Percentiles rank a stretch among this genome's conserved stretches.
Conservation (phyloP, 2,329 filamentous ascomycete species). For the Mycosphaerella arachidis region DNA sequence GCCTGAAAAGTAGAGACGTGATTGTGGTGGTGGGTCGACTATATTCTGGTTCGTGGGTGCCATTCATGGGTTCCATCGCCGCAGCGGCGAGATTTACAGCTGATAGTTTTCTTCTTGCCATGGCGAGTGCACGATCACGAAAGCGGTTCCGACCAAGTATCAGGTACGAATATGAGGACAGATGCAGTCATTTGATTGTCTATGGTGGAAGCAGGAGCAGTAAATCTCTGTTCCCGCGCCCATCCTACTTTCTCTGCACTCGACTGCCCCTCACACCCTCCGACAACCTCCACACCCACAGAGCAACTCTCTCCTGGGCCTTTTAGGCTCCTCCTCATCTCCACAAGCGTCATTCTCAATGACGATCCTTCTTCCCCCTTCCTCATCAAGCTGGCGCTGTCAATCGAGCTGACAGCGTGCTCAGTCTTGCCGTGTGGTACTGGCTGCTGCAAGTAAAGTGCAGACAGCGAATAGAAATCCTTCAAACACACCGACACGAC, state of each 20-base stretch:
- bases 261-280: not conserved
- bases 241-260: not conserved
- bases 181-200: not conserved
- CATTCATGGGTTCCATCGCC: no score
- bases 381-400: not conserved
- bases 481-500: not conserved
- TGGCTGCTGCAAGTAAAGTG: not conserved
- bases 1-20: no score
- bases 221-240: not conserved
- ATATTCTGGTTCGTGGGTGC: no score
- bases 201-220: not conserved
- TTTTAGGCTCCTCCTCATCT: not conserved
- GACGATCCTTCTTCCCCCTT: not conserved
- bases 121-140: no score
- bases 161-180: not conserved
- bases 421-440: slow-evolving; percentile 1
- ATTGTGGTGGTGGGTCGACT: no score
- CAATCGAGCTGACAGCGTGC: not conserved
- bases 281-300: not conserved
- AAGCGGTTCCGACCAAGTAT: no score
- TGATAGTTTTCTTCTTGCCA: no score
- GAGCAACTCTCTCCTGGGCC: not conserved
- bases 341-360: not conserved
- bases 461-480: slow-evolving; percentile 1
- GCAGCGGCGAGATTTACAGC: no score